Evolutionary conservation across 169 alveolate species (phyloP), one percentile per base, ranked within the genome.

Genomic region (Perkinsus marinus): DNA sequence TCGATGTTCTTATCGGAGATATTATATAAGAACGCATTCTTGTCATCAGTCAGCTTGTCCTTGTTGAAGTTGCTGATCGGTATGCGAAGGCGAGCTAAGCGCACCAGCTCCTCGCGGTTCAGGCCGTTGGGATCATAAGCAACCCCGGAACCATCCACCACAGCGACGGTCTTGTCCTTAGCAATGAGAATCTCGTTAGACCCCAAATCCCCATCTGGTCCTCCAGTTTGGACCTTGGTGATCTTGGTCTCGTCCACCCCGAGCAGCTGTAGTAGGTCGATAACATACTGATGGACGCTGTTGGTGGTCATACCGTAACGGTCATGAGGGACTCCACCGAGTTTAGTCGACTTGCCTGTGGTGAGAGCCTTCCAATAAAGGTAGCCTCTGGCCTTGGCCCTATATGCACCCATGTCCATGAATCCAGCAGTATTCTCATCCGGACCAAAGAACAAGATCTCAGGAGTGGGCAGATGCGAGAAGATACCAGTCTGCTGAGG

Each of bases 191-290:
- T 93, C 38, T 96, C 97, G 92, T 96, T 96, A 91, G 96, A 93
- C 34, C 98, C 98, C 90, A 96, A 91, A 91, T 96, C 98, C 0
- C 98, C 98, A 93, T 96, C 98, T 0, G 98, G 98, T 7, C 98
- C 98, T 0, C 98, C 98, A 0, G 96, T 96, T 46, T 95, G 93
- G 47, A 96, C 95, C 89, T 97, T 93, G 30, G 97, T 95, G 90
- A 96, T 96, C 39, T 92, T 90, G 90, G 93, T 95, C 91, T 96
- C 97, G 41, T 94, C 92, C 46, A 95, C 39, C 46, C 92, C 93
- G 90, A 89, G 92, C 93, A 94, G 94, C 89, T 94, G 92, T 68
- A 95, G 93, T 36, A 96, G 57, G 39, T 92, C 93, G 39, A 94
- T 92, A 92, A 69, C 90, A 89, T 90, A 91, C 57, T 68, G 47